Percentiles rank a stretch among this genome's conserved stretches.
Evolutionary conservation across 2,329 filamentous ascomycete genomes (phyloP).

Genomic region (Cryphonectria carpinicola): DNA sequence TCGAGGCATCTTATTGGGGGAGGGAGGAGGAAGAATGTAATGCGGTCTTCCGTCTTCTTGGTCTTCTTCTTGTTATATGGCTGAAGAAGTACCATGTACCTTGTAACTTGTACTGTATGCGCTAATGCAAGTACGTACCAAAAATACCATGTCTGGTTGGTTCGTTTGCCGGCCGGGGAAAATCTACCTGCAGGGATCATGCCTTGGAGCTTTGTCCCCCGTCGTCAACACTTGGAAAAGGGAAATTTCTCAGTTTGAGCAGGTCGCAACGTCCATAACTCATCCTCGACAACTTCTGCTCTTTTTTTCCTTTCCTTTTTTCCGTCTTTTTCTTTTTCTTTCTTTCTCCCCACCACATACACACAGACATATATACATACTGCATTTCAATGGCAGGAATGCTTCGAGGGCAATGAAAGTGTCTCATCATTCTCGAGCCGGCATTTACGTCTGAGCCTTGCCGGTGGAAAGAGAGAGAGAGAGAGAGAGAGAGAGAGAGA

Average conservation of each 20-base stretch:
- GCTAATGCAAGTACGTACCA: neutral
- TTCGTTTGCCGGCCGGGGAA: neutral
- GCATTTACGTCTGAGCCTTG: neutral
- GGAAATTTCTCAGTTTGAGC: slow-evolving; percentile 4
- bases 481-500: neutral
- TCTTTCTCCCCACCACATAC: neutral
- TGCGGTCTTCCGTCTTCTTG: too few species aligned
- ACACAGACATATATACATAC: neutral
- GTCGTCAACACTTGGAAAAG: neutral
- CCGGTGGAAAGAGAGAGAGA: neutral
- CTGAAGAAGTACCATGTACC: neutral
- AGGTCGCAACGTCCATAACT: neutral
- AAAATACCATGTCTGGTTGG: neutral
- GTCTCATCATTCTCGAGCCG: neutral
- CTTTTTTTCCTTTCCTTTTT: too few species aligned
- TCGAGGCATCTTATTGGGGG: neutral
- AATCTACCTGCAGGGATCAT: neutral
- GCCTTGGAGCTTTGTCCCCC: neutral
- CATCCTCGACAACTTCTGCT: neutral
- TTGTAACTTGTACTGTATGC: neutral
- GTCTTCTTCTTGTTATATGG: neutral
- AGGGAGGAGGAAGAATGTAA: neutral
- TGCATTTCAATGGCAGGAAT: neutral
- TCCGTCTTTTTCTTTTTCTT: neutral
- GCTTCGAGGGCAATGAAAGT: neutral